Conservation (phyloP, 2,329 filamentous ascomycete genomes). For the Cercospora janseana region DNA sequence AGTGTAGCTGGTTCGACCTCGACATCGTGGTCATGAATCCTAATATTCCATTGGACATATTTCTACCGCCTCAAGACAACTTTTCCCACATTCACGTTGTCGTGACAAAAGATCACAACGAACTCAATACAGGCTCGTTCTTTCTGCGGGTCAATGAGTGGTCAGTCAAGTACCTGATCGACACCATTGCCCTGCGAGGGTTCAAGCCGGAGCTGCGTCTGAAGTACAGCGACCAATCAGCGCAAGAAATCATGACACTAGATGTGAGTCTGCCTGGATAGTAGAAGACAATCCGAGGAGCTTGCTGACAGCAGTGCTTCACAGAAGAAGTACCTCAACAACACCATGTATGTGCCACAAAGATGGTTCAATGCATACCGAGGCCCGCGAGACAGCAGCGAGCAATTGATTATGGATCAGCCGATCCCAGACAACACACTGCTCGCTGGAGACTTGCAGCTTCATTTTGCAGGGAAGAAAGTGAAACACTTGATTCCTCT, state of each 20-base stretch:
- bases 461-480: conserved; percentile 31
- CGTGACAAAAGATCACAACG: conserved; percentile 30
- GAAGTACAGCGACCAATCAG: conserved; percentile 11
- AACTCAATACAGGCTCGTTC: conserved; percentile 36
- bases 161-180: conserved; percentile 7
- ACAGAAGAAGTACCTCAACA: conserved; percentile 5
- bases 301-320: too few species aligned
- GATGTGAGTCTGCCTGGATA: neutral
- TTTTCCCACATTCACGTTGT: conserved; percentile 31
- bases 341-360: conserved; percentile 18
- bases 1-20: conserved; percentile 29
- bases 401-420: conserved; percentile 36
- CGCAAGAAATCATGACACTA: conserved; percentile 1
- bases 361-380: conserved; percentile 32
- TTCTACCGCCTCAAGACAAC: conserved; percentile 34
- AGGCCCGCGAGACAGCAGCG: neutral
- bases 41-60: conserved; percentile 34
- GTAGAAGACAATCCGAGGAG: neutral
- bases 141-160: conserved; percentile 32
- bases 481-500: conserved; percentile 22
- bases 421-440: conserved; percentile 12
- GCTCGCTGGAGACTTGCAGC: conserved; percentile 23
- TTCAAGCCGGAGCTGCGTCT: conserved; percentile 4
- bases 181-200: conserved; percentile 7
- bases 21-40: conserved; percentile 35